These are phyloP conservation scores for Ascosphaera acerosa DNA, from an alignment of 2,329 filamentous ascomycete genomes.

Conservation along the genomic window DNA sequence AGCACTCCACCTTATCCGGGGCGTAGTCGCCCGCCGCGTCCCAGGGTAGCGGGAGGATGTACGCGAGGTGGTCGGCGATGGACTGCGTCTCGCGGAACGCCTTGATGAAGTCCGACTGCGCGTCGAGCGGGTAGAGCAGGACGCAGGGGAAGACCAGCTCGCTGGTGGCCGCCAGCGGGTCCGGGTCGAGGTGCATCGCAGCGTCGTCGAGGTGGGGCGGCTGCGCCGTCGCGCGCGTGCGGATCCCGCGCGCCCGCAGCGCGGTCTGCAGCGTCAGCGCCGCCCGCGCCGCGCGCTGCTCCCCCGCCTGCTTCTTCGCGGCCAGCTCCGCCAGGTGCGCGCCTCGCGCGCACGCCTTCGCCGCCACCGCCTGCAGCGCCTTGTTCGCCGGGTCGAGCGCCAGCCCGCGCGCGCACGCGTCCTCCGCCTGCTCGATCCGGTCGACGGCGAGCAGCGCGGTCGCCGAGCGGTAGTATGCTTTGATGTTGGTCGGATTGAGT, in stretches of 20 bases:
- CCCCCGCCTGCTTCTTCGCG: slow-evolving; percentile 27
- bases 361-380: slow-evolving; percentile 34
- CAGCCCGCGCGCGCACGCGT: slow-evolving; percentile 51
- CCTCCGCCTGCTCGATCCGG: slow-evolving; percentile 54
- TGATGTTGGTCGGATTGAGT: slow-evolving; percentile 57
- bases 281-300: slow-evolving; percentile 25
- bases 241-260: slow-evolving; percentile 43
- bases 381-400: slow-evolving; percentile 44
- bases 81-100: slow-evolving; percentile 53
- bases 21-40: slow-evolving; percentile 44
- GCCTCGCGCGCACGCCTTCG: slow-evolving; percentile 36
- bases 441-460: slow-evolving; percentile 54
- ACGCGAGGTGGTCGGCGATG: slow-evolving; percentile 51
- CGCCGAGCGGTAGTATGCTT: slow-evolving; percentile 72
- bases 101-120: slow-evolving; percentile 80
- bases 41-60: slow-evolving; percentile 79
- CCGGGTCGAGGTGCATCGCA: slow-evolving; percentile 38
- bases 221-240: slow-evolving; percentile 36
- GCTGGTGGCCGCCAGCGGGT: slow-evolving; percentile 47
- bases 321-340: slow-evolving; percentile 29
- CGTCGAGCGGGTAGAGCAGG: slow-evolving; percentile 58
- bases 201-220: slow-evolving; percentile 80
- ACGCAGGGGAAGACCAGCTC: slow-evolving; percentile 52
- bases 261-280: slow-evolving; percentile 37
- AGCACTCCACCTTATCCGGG: slow-evolving; percentile 47